Base-by-base conservation (phyloP, 73 alveolate species). In the Paramecium pentaurelia region DNA sequence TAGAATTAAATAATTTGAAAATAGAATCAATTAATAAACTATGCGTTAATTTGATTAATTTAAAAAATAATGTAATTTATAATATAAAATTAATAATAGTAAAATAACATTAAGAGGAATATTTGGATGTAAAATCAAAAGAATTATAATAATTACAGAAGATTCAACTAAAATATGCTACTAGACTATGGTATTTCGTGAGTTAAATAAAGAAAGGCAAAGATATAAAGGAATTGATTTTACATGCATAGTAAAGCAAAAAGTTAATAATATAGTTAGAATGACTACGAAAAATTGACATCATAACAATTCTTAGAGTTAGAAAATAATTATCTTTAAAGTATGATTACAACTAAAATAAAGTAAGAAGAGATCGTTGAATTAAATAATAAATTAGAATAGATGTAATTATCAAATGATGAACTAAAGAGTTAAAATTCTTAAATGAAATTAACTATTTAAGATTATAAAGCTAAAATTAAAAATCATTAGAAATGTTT, bases 191-290 rank as follows among this genome's bases (percentile, higher is more conserved):
- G 91, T 20, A 36, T 47, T 1, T 80, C 0, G 58, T 80, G 44
- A 44, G 34, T 80, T 10, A 80, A 10, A 25, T 80, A 18, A 44
- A 80, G 32, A 80, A 80, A 1, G 45, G 58, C 27, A 64, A 80
- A 20, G 47, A 45, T 25, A 25, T 42, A 0, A 80, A 49, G n/a
- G 91, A 80, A 47, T 12, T 80, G 58, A 80, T 80, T 1, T 27
- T 80, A 25, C n/a, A 80, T 80, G 91, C 64, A 80, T 49, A 80
- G 91, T 80, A 80, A 45, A 32, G 28, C 30, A 40, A 45, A 27
- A 40, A 80, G 49, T 42, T 42, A 73, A 68, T 75, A 75, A 44
- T 27, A 22, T 80, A 80, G 91, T 45, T 34, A 80, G 77, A 80
- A 80, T 45, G 91, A 42, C 25, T 49, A 80, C 32, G 58, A 47